These are phyloP conservation scores for Trapa bicornis DNA, from an alignment of 345 rosid genomes.

Conservation along the genomic window DNA sequence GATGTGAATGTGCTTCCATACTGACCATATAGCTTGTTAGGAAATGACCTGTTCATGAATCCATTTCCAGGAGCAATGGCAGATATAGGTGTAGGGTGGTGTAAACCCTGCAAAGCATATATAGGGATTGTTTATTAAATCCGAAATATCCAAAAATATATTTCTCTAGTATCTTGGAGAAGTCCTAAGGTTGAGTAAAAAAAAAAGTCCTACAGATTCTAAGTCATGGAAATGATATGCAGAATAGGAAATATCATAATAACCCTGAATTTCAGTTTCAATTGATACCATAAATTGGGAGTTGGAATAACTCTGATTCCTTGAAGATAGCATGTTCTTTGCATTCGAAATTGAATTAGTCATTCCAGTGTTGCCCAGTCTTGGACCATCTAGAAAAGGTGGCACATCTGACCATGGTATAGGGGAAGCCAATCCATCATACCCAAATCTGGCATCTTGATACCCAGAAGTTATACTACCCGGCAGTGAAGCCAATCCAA, in stretches of 20 bases:
- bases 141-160: neutral
- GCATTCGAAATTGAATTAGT: constrained; percentile 42
- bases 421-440: constrained; percentile 40
- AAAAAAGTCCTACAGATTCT: neutral
- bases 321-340: constrained; percentile 36
- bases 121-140: neutral
- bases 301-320: constrained; percentile 46
- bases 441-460: constrained; percentile 51
- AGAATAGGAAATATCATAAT: neutral
- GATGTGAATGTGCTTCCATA: constrained; percentile 51
- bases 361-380: constrained; percentile 27
- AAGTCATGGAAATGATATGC: neutral
- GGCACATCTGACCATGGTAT: constrained; percentile 42
- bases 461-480: constrained; percentile 43
- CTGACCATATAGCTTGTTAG: constrained; percentile 55
- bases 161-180: neutral
- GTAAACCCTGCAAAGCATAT: constrained; percentile 35
- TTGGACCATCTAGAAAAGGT: constrained; percentile 44
- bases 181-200: neutral
- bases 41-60: constrained; percentile 48
- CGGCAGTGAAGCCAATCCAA: constrained; percentile 40
- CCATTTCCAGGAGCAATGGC: constrained; percentile 51
- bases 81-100: constrained; percentile 40
- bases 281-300: constrained; percentile 23
- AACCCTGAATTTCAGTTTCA: neutral